phyloP scores from a whole-genome alignment of 805 yeast species.

The Zygosaccharomyces bisporus region DNA sequence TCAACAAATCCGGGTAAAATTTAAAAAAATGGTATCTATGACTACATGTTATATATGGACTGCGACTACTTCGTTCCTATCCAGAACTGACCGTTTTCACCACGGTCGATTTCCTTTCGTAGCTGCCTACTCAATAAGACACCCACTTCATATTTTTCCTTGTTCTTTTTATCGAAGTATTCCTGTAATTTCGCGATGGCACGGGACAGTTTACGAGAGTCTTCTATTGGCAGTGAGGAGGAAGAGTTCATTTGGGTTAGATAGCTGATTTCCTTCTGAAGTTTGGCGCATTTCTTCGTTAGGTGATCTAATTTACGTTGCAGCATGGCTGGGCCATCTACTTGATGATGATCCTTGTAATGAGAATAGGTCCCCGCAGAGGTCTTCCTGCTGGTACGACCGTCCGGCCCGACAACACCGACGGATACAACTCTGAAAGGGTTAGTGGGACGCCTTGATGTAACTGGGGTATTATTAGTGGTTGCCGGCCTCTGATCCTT shows the following conservation, averaged over 20 bases:
- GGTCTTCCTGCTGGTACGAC: conserved; percentile 16
- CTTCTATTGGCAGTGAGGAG: conserved; percentile 39
- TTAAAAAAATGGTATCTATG: neutral
- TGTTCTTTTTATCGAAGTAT: conserved; percentile 40
- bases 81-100: conserved; percentile 40
- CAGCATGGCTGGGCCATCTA: conserved; percentile 22
- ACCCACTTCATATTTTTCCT: conserved; percentile 43
- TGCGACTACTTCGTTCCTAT: conserved; percentile 26
- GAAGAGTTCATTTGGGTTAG: conserved; percentile 35
- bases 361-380: conserved; percentile 12
- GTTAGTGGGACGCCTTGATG: conserved; percentile 21
- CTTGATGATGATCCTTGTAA: conserved; percentile 3
- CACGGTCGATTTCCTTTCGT: conserved; percentile 41
- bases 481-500: conserved; percentile 6
- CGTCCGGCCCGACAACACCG: conserved; percentile 14
- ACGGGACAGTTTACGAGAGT: conserved; percentile 36
- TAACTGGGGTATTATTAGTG: conserved; percentile 5
- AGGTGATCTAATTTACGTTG: conserved; percentile 36
- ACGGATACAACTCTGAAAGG: conserved; percentile 38
- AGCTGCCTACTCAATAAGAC: conserved; percentile 40
- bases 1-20: conserved; percentile 4
- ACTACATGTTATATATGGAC: neutral
- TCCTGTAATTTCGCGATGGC: conserved; percentile 40
- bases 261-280: conserved; percentile 40
- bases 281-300: conserved; percentile 35